Conservation (phyloP, 169 alveolate genomes). For the Neospora caninum region DNA sequence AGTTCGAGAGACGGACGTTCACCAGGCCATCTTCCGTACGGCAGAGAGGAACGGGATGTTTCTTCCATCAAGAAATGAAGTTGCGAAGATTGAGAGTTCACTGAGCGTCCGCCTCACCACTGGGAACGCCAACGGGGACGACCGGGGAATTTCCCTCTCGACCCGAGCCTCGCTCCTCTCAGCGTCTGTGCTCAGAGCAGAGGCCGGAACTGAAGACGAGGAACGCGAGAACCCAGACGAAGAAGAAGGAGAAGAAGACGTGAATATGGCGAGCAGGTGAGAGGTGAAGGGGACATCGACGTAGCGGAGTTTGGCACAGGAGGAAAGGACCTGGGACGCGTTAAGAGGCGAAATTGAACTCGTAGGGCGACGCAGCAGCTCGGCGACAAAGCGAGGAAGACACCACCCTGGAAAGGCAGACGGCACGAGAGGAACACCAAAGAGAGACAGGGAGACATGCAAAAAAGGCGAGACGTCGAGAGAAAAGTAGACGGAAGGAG, state of each 20-base stretch:
- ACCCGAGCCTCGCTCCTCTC: background rate
- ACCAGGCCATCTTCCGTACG: no score
- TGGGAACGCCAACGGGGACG: background rate
- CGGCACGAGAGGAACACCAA: background rate
- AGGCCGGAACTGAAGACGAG: background rate
- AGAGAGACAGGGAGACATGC: no score
- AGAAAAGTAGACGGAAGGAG: no score
- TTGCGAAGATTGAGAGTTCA: background rate
- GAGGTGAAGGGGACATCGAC: background rate
- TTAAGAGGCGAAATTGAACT: background rate
- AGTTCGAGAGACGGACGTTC: no score
- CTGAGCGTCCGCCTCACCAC: background rate
- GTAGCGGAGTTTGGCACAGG: background rate
- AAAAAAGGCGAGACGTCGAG: no score
- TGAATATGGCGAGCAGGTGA: constrained; percentile 9
- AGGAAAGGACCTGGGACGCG: background rate
- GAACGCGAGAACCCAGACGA: background rate
- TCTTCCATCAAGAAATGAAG: no score
- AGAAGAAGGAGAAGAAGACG: background rate
- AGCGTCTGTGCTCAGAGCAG: background rate
- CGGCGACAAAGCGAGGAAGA: constrained; percentile 5
- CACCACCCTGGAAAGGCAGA: constrained; percentile 26
- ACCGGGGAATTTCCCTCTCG: background rate
- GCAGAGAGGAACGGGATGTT: no score
- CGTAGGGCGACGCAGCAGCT: background rate